Evolutionary conservation across 2,329 filamentous ascomycete species (phyloP).

Genomic region (Monilinia vaccinii-corymbosi): DNA sequence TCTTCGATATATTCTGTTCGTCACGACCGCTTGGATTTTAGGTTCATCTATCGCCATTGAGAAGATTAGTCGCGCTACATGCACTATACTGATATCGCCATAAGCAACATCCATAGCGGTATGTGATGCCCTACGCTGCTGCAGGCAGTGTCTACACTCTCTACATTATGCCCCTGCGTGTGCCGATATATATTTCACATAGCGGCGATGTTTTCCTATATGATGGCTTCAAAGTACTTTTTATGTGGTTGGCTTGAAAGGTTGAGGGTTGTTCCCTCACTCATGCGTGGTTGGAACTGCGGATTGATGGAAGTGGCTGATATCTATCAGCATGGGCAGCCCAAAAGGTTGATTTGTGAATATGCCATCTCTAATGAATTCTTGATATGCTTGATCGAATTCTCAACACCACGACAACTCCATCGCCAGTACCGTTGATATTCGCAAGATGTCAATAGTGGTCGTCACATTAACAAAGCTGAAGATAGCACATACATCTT

Average conservation of each 20-base stretch:
- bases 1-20: neutral
- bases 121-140: neutral
- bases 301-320: slow-evolving; percentile 1
- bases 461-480: slow-evolving; percentile 2
- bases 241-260: neutral
- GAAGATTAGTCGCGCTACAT: neutral
- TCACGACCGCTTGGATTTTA: no score
- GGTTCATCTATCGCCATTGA: neutral
- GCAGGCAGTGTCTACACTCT: neutral
- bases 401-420: neutral
- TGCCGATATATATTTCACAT: neutral
- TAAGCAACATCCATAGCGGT: neutral
- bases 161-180: neutral
- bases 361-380: slow-evolving; percentile 9
- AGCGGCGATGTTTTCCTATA: neutral
- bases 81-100: neutral
- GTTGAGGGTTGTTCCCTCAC: neutral
- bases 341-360: slow-evolving; percentile 9
- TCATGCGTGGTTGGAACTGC: neutral
- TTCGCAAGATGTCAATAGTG: neutral
- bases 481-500: neutral
- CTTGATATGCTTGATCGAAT: slow-evolving; percentile 9
- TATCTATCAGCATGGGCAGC: neutral
- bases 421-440: neutral
- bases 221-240: neutral